These are phyloP conservation scores for Irpex lacteus DNA, from an alignment of 1,284 basidiomycete genomes.

Conservation along the genomic window DNA sequence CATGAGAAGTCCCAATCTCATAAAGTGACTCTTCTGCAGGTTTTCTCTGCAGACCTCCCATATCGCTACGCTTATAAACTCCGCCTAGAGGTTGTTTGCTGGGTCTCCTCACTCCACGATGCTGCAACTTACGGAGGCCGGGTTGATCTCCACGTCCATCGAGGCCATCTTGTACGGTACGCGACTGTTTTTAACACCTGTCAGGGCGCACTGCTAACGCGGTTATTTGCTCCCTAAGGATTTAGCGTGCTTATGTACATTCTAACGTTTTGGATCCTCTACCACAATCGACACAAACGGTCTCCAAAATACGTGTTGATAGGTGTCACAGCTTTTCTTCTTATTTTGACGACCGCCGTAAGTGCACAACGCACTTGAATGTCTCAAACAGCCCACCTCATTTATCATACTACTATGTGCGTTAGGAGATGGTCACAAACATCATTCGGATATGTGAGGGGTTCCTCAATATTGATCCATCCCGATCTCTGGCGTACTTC, in stretches of 20 bases:
- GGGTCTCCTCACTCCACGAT: background rate
- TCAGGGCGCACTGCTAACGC: background rate
- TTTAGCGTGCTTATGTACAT: conserved; percentile 27
- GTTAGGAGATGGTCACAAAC: conserved; percentile 25
- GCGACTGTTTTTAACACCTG: background rate
- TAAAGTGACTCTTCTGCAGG: no score
- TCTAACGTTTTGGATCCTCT: conserved; percentile 25
- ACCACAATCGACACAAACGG: conserved; percentile 17
- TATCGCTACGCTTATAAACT: no score
- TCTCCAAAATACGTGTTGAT: conserved; percentile 20
- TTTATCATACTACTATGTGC: no score
- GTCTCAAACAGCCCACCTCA: no score
- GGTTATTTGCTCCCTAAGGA: conserved; percentile 14
- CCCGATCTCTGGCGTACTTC: conserved; percentile 21
- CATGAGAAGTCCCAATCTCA: no score
- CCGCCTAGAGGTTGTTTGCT: no score
- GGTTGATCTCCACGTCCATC: conserved; percentile 23
- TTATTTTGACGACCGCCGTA: conserved; percentile 25
- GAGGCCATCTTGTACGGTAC: conserved; percentile 27
- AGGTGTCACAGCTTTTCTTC: conserved; percentile 15
- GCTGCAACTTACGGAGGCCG: conserved; percentile 18
- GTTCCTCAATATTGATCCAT: conserved; percentile 12
- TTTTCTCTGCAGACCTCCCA: no score
- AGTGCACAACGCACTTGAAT: no score
- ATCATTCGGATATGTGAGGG: conserved; percentile 21